A percentile compares a stretch with the other conserved stretches of the same genome.
Evolutionary conservation across 2,329 filamentous ascomycete species (phyloP).

Genomic region (Alternaria infectoria): DNA sequence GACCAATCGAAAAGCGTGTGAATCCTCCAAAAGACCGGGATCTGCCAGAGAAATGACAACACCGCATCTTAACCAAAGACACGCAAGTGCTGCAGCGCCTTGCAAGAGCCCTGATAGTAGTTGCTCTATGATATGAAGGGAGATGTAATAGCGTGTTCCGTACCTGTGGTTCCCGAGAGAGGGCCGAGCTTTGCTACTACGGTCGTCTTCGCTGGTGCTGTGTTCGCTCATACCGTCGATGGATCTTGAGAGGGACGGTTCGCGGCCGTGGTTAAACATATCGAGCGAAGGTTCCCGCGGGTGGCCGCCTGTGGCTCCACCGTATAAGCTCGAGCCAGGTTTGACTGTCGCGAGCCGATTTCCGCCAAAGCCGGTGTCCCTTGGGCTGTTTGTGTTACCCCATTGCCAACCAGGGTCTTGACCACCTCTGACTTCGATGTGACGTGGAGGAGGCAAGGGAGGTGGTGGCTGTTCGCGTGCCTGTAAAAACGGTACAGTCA

Average conservation of each 20-base stretch:
- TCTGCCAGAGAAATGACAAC: neutral
- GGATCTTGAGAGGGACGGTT: conserved; percentile 48
- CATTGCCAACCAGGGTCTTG: conserved; percentile 69
- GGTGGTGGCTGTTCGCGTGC: conserved; percentile 64
- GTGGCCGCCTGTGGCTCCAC: conserved; percentile 30
- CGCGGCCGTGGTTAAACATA: conserved; percentile 44
- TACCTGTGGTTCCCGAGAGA: conserved; percentile 54
- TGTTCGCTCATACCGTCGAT: conserved; percentile 46
- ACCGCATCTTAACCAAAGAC: neutral
- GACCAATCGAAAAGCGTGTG: neutral
- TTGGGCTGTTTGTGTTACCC: conserved; percentile 64
- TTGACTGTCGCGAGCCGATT: conserved; percentile 53
- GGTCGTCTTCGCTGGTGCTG: conserved; percentile 48
- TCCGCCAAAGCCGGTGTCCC: conserved; percentile 55
- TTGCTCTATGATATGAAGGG: neutral
- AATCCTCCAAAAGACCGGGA: neutral
- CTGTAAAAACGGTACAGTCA: conserved; percentile 3
- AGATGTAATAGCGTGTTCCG: conserved; percentile 5
- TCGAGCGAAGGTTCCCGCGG: conserved; percentile 37
- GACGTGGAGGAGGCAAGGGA: conserved; percentile 68
- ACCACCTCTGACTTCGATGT: conserved; percentile 62
- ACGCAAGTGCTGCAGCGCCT: neutral
- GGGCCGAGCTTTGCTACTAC: conserved; percentile 40
- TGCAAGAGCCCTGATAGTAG: neutral
- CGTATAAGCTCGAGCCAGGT: conserved; percentile 56